Percentiles rank a stretch among this genome's conserved stretches.
phyloP scores from a whole-genome alignment of 495 filamentous ascomycete genomes.

The Annulohypoxylon stygium region DNA sequence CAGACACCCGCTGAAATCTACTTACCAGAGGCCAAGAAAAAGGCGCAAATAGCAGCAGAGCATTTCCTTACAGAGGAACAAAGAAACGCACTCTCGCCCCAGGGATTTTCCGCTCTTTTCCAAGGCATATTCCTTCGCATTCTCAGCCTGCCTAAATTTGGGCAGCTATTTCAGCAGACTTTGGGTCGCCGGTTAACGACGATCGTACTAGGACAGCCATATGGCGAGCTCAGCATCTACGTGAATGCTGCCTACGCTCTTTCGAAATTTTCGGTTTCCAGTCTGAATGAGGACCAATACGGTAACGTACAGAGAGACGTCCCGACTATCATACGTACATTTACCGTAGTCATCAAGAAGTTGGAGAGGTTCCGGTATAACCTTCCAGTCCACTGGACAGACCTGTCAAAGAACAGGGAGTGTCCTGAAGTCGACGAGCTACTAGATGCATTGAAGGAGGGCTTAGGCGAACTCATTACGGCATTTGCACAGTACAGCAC shows the following conservation, averaged over 20 bases:
- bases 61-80: slow-evolving; percentile 61
- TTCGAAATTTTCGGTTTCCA: slow-evolving; percentile 74
- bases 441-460: slow-evolving; percentile 67
- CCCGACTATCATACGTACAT: slow-evolving; percentile 75
- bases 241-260: slow-evolving; percentile 79
- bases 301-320: slow-evolving; percentile 88
- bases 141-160: slow-evolving; percentile 66
- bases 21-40: slow-evolving; percentile 57
- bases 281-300: slow-evolving; percentile 85
- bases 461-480: slow-evolving; percentile 70
- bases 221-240: slow-evolving; percentile 72
- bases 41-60: slow-evolving; percentile 51
- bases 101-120: slow-evolving; percentile 55
- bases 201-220: slow-evolving; percentile 77
- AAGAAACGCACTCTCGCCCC: slow-evolving; percentile 57
- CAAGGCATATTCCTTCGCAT: slow-evolving; percentile 50
- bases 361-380: slow-evolving; percentile 75
- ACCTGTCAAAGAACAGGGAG: slow-evolving; percentile 65
- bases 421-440: slow-evolving; percentile 74
- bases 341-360: slow-evolving; percentile 73
- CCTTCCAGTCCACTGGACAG: slow-evolving; percentile 84
- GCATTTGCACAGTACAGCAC: slow-evolving; percentile 78
- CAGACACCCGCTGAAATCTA: slow-evolving; percentile 62
- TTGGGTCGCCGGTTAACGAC: slow-evolving; percentile 71
- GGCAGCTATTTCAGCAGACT: slow-evolving; percentile 77